A percentile compares a stretch with the other conserved stretches of the same genome.
phyloP scores from a whole-genome alignment of 1,139 yeast species.

The Pneumocystis sp. region DNA sequence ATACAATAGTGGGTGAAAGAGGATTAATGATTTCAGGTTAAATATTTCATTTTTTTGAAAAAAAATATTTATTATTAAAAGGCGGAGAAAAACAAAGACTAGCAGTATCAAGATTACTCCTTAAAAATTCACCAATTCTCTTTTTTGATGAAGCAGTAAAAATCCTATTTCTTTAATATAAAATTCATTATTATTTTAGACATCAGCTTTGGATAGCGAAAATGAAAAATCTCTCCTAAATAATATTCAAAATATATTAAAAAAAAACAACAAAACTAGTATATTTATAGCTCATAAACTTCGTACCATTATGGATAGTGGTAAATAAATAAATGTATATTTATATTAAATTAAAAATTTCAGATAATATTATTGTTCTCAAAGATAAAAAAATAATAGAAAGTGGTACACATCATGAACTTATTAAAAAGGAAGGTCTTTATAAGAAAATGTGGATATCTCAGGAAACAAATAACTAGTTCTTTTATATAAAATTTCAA shows the following conservation, averaged over 20 bases:
- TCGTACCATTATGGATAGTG: conserved; percentile 83
- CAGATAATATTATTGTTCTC: conserved; percentile 55
- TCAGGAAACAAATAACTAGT: not conserved
- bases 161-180: conserved; percentile 1
- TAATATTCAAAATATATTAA: conserved; percentile 64
- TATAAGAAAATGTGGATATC: conserved; percentile 16
- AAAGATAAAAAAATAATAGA: conserved; percentile 56
- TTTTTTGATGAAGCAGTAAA: conserved; percentile 62
- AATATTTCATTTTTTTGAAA: conserved; percentile 64
- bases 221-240: conserved; percentile 34
- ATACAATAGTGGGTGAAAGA: conserved; percentile 69
- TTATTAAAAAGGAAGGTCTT: conserved; percentile 24
- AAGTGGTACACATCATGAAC: conserved; percentile 50
- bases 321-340: conserved; percentile 39
- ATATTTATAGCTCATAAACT: conserved; percentile 78
- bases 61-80: conserved; percentile 59
- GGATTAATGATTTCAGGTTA: conserved; percentile 73
- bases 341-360: conserved; percentile 54
- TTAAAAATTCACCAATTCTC: conserved; percentile 56
- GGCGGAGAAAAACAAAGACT: conserved; percentile 87
- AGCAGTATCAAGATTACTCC: conserved; percentile 69
- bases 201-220: conserved; percentile 80
- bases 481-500: not conserved
- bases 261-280: conserved; percentile 48
- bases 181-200: conserved; percentile 19